phyloP scores from a whole-genome alignment of 1,284 basidiomycete species.

The Cryptococcus sp. region DNA sequence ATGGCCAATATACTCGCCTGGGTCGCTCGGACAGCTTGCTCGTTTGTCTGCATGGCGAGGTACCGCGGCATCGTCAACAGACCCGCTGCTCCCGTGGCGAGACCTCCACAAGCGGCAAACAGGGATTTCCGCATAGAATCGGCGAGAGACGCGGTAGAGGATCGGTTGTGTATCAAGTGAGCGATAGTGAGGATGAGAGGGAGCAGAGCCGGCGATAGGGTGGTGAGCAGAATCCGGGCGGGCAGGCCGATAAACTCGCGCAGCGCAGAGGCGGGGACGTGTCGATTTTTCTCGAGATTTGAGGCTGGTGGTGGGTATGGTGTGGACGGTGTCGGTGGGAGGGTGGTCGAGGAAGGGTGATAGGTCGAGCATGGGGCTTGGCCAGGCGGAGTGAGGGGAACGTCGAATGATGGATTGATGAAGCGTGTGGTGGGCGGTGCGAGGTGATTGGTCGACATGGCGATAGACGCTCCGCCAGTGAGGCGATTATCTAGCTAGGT shows the following conservation, averaged over 20 bases:
- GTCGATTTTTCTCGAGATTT: background rate
- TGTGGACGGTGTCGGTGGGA: slow-evolving; percentile 30
- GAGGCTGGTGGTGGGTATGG: slow-evolving; percentile 18
- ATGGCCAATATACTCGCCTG: slow-evolving; percentile 73
- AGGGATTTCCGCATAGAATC: slow-evolving; percentile 65
- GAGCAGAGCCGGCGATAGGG: slow-evolving; percentile 61
- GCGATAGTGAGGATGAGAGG: slow-evolving; percentile 82
- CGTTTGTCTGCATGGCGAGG: slow-evolving; percentile 76
- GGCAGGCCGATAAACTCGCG: slow-evolving; percentile 57
- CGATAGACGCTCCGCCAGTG: too few relatives aligned
- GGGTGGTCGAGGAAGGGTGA: slow-evolving; percentile 19
- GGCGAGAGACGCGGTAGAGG: slow-evolving; percentile 58
- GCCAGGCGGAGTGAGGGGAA: slow-evolving; percentile 29
- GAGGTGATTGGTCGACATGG: slow-evolving; percentile 7
- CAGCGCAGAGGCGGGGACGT: slow-evolving; percentile 61
- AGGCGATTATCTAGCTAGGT: background rate
- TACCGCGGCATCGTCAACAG: slow-evolving; percentile 81
- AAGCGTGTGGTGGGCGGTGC: slow-evolving; percentile 11
- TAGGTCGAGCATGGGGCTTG: slow-evolving; percentile 30
- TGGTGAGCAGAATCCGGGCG: slow-evolving; percentile 74
- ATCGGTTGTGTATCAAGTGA: slow-evolving; percentile 65
- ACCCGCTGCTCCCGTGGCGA: slow-evolving; percentile 72
- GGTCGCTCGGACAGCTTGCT: slow-evolving; percentile 66
- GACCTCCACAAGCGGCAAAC: slow-evolving; percentile 70
- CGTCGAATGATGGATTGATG: slow-evolving; percentile 24